Percentiles rank a stretch among this genome's conserved stretches.
Evolutionary conservation across 768 basidiomycete genomes (phyloP).

Genomic region (Leccinum fibrillosum): DNA sequence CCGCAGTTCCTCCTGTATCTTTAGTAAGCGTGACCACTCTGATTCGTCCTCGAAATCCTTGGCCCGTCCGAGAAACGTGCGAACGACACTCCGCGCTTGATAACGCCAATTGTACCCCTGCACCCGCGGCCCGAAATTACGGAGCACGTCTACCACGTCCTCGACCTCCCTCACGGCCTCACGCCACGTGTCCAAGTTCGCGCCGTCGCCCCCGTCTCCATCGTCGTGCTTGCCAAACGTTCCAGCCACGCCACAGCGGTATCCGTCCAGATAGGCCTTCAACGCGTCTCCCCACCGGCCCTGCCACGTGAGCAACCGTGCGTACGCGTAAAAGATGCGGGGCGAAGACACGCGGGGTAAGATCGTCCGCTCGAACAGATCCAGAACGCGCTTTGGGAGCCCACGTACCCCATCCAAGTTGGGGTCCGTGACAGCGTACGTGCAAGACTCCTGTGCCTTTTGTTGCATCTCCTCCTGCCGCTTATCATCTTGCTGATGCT

Average conservation of each 20-base stretch:
- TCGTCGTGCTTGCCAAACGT: constrained; percentile 52
- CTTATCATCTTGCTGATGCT: neutral
- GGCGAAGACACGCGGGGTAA: constrained; percentile 78
- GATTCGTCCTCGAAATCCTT: constrained; percentile 87
- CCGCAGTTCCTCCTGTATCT: constrained; percentile 41
- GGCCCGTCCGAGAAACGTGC: constrained; percentile 86
- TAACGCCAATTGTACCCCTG: constrained; percentile 71
- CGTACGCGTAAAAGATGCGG: constrained; percentile 81
- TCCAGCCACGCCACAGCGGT: constrained; percentile 64
- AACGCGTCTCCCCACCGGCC: constrained; percentile 71
- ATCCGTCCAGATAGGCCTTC: constrained; percentile 82
- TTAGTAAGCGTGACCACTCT: constrained; percentile 71
- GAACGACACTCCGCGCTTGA: constrained; percentile 81
- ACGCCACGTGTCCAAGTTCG: constrained; percentile 64
- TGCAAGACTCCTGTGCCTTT: neutral
- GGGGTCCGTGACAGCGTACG: constrained; percentile 35
- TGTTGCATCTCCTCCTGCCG: neutral
- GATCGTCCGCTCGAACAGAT: constrained; percentile 74
- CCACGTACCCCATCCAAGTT: constrained; percentile 58
- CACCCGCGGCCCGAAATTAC: constrained; percentile 76
- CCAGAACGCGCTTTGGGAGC: constrained; percentile 60
- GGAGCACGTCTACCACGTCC: constrained; percentile 79
- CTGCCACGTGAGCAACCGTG: constrained; percentile 74
- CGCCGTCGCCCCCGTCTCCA: constrained; percentile 41
- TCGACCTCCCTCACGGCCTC: constrained; percentile 77